Percentiles rank a stretch among this genome's conserved stretches.
phyloP scores from a whole-genome alignment of 257 asterid species.

The Rehmannia glutinosa region DNA sequence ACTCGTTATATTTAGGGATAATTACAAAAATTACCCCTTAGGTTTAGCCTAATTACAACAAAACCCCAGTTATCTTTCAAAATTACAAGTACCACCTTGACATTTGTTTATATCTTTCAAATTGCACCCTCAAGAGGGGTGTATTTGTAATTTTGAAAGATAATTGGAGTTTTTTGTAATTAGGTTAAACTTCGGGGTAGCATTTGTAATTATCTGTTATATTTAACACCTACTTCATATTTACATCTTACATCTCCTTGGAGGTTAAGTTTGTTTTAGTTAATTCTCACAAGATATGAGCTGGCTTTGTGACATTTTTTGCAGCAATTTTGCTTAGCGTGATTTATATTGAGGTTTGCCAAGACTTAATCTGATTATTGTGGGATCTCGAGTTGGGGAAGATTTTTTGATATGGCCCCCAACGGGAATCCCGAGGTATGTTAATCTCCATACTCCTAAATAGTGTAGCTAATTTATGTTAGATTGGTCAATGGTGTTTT shows the following conservation, averaged over 20 bases:
- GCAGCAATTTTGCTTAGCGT: constrained; percentile 92
- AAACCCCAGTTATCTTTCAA: too few species aligned
- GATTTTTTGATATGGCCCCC: constrained; percentile 97
- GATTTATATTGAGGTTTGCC: constrained; percentile 93
- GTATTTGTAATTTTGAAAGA: too few species aligned
- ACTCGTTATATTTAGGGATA: too few species aligned
- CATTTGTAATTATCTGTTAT: neutral
- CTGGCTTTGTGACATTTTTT: constrained; percentile 16
- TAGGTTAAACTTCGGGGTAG: too few species aligned
- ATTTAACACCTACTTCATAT: too few species aligned
- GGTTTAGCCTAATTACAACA: too few species aligned
- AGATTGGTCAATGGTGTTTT: neutral
- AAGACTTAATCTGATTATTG: constrained; percentile 81
- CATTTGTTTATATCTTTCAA: too few species aligned
- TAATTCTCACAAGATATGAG: constrained; percentile 30
- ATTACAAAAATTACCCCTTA: too few species aligned
- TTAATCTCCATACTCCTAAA: constrained; percentile 7
- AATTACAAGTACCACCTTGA: too few species aligned
- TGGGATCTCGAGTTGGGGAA: constrained; percentile 98
- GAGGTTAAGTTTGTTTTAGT: constrained; percentile 5
- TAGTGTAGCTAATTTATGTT: neutral
- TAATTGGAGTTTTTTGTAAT: too few species aligned
- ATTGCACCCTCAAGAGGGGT: too few species aligned
- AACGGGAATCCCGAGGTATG: constrained; percentile 89
- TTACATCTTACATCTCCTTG: neutral